Conservation (phyloP, 2,329 filamentous ascomycete genomes). For the Sporothrix schenckii region DNA sequence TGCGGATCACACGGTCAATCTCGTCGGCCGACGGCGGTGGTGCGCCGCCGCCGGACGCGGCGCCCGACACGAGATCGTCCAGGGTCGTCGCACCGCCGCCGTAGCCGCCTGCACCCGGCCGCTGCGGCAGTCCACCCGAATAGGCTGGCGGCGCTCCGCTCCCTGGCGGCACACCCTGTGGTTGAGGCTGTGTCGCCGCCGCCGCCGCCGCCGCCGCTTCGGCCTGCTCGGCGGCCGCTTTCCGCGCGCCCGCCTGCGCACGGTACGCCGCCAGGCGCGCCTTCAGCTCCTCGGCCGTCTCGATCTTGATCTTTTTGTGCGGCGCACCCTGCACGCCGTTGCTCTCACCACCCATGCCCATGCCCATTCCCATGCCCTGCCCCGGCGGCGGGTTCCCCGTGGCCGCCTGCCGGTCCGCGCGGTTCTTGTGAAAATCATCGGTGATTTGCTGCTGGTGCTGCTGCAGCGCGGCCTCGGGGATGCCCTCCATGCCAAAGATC, state of each 20-base stretch:
- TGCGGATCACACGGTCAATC: slow-evolving; percentile 66
- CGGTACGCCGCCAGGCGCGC: slow-evolving; percentile 77
- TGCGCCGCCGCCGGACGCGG: slow-evolving; percentile 33
- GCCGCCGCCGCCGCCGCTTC: not conserved
- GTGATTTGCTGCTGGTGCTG: slow-evolving; percentile 86
- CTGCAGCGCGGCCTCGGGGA: slow-evolving; percentile 81
- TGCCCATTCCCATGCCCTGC: slow-evolving; percentile 41
- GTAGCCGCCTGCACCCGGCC: slow-evolving; percentile 41
- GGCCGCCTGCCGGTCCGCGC: slow-evolving; percentile 76
- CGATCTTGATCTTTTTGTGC: slow-evolving; percentile 69
- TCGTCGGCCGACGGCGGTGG: slow-evolving; percentile 55
- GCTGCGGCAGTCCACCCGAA: slow-evolving; percentile 40
- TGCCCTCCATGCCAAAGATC: slow-evolving; percentile 98
- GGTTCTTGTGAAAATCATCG: slow-evolving; percentile 80
- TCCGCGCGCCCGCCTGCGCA: slow-evolving; percentile 65
- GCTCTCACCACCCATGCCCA: slow-evolving; percentile 20
- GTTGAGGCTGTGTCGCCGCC: slow-evolving; percentile 47
- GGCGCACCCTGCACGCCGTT: slow-evolving; percentile 57
- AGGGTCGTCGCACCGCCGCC: slow-evolving; percentile 45
- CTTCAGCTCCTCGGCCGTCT: slow-evolving; percentile 77
- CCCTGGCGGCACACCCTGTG: slow-evolving; percentile 30
- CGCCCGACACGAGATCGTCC: slow-evolving; percentile 53
- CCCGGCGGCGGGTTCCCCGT: slow-evolving; percentile 83
- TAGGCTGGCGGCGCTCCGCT: slow-evolving; percentile 38
- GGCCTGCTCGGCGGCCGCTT: slow-evolving; percentile 48